These are phyloP conservation scores for Penicillium hordei DNA, from an alignment of 2,329 filamentous ascomycete genomes.

Conservation along the genomic window DNA sequence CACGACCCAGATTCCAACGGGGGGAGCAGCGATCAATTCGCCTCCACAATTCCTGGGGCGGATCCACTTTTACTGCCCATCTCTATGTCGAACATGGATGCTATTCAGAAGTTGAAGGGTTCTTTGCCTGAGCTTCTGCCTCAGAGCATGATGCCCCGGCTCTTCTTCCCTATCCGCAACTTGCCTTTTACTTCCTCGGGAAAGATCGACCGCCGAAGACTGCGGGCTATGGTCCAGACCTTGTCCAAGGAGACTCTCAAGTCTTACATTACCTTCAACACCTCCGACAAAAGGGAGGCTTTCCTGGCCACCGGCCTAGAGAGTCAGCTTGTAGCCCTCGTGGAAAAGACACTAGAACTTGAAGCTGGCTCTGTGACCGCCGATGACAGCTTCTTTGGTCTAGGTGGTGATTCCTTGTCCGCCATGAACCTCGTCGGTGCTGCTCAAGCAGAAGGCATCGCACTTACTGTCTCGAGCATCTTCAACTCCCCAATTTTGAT, in stretches of 20 bases:
- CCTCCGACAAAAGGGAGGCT: constrained; percentile 15
- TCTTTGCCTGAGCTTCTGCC: constrained; percentile 35
- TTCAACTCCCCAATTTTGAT: constrained; percentile 46
- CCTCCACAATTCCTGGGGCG: constrained; percentile 15
- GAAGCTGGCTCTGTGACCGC: constrained; percentile 40
- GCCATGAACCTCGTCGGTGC: constrained; percentile 50
- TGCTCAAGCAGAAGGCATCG: constrained; percentile 41
- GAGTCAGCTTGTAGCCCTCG: constrained; percentile 35
- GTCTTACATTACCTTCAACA: constrained; percentile 30
- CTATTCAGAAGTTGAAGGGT: constrained; percentile 27
- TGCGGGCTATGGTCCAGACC: constrained; percentile 39
- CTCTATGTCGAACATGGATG: constrained; percentile 22
- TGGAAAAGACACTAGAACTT: constrained; percentile 43
- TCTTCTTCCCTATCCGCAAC: constrained; percentile 44
- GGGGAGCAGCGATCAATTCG: constrained; percentile 24
- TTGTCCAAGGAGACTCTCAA: constrained; percentile 37
- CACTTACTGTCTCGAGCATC: constrained; percentile 46
- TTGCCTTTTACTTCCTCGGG: constrained; percentile 46
- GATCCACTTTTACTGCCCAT: constrained; percentile 31
- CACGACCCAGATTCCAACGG: constrained; percentile 19
- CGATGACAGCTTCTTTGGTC: constrained; percentile 49
- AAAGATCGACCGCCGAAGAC: constrained; percentile 43
- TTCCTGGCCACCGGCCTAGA: constrained; percentile 32
- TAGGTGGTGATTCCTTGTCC: constrained; percentile 50
- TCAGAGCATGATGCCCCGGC: constrained; percentile 46